phyloP scores from a whole-genome alignment of 2,329 filamentous ascomycete species.

The Aspergillus sergii region DNA sequence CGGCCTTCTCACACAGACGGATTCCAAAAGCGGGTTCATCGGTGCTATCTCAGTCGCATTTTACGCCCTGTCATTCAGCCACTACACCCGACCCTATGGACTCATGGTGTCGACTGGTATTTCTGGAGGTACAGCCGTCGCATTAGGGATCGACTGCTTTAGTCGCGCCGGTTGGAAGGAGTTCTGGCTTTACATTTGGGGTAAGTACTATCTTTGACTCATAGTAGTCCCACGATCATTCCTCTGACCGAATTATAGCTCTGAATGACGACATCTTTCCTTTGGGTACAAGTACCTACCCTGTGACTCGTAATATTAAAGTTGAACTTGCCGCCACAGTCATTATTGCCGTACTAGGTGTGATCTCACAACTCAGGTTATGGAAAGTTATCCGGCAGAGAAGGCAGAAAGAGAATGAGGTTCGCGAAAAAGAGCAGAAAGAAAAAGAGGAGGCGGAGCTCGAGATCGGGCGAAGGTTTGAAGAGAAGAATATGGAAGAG shows the following conservation, averaged over 20 bases:
- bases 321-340: slow-evolving; percentile 81
- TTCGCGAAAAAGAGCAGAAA: slow-evolving; percentile 56
- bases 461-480: slow-evolving; percentile 64
- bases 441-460: slow-evolving; percentile 66
- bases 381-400: slow-evolving; percentile 75
- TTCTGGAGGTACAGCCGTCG: slow-evolving; percentile 73
- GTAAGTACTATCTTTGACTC: slow-evolving; percentile 41
- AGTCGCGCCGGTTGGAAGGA: slow-evolving; percentile 89
- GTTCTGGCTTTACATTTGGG: slow-evolving; percentile 94
- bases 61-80: slow-evolving; percentile 77
- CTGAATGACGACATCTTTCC: slow-evolving; percentile 82
- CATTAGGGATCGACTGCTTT: slow-evolving; percentile 89
- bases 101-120: slow-evolving; percentile 79
- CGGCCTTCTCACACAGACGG: slow-evolving; percentile 67
- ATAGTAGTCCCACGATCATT: not conserved
- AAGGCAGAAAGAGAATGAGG: slow-evolving; percentile 48
- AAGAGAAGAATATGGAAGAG: slow-evolving; percentile 49
- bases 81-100: slow-evolving; percentile 74
- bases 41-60: slow-evolving; percentile 67
- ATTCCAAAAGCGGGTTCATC: slow-evolving; percentile 74
- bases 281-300: slow-evolving; percentile 73
- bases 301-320: slow-evolving; percentile 80
- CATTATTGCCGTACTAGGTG: slow-evolving; percentile 71
- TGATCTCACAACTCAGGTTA: slow-evolving; percentile 81
- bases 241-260: slow-evolving; percentile 38